phyloP scores from a whole-genome alignment of 768 basidiomycete genomes.

The Mycena chlorophos region DNA sequence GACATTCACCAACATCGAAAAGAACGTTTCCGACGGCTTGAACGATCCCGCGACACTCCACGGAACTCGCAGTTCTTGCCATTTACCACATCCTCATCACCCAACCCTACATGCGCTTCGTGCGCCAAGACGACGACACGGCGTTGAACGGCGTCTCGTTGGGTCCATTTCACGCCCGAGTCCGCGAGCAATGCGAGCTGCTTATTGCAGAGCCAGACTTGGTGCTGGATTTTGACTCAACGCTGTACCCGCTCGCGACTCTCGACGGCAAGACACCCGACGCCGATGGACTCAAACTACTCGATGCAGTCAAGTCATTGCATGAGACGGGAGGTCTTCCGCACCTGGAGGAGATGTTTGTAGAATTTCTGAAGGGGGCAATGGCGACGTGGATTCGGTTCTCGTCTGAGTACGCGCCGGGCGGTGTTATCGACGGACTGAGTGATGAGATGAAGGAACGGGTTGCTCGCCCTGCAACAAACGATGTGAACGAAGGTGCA shows the following conservation, averaged over 20 bases:
- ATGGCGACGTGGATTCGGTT: conserved; percentile 16
- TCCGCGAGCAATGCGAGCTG: conserved; percentile 10
- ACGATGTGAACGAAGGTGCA: conserved; percentile 18
- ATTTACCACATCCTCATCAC: conserved; percentile 19
- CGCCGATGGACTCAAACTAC: conserved; percentile 7
- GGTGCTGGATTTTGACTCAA: conserved; percentile 11
- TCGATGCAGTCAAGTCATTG: conserved; percentile 4
- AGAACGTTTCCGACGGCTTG: conserved; percentile 23
- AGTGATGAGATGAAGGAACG: not conserved
- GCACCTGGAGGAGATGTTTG: conserved; percentile 7
- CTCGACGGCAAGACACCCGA: conserved; percentile 14
- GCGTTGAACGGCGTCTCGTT: conserved; percentile 18
- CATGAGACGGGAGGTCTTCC: conserved; percentile 5
- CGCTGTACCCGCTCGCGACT: not conserved
- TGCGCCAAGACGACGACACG: conserved; percentile 9
- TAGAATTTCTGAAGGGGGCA: conserved; percentile 19
- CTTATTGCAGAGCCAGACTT: conserved; percentile 21
- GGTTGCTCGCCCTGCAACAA: conserved; percentile 16
- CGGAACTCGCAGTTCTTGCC: conserved; percentile 22
- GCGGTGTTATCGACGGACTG: conserved; percentile 15
- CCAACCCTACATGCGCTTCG: conserved; percentile 21
- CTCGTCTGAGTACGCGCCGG: conserved; percentile 16
- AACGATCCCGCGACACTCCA: conserved; percentile 22
- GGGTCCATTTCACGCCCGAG: conserved; percentile 18
- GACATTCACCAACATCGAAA: conserved; percentile 1